These are phyloP conservation scores for Halophytophthora polymorphica DNA, from an alignment of 352 stramenopile species.

Conservation along the genomic window DNA sequence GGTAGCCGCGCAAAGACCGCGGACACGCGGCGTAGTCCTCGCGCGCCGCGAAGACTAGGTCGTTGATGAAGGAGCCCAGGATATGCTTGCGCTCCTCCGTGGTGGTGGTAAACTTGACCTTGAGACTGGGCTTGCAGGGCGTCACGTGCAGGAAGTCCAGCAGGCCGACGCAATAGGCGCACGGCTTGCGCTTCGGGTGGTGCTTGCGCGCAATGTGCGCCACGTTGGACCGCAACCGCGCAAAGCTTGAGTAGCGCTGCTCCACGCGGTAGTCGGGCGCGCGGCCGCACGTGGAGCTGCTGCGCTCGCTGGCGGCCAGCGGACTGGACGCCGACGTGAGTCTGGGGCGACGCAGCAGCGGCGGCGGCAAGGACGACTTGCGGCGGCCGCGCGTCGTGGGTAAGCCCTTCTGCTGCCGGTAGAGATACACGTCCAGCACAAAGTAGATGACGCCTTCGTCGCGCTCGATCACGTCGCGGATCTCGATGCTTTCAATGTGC, in stretches of 20 bases:
- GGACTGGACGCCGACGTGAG: conserved; percentile 1
- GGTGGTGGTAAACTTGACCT: conserved; percentile 47
- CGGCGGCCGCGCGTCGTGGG: conserved; percentile 27
- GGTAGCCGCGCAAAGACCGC: conserved; percentile 34
- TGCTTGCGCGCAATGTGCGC: conserved; percentile 43
- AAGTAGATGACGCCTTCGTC: conserved; percentile 57
- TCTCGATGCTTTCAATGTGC: conserved; percentile 56
- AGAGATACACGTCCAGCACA: conserved; percentile 57
- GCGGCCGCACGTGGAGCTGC: conserved; percentile 11
- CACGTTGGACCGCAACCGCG: conserved; percentile 43
- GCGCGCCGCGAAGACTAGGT: conserved; percentile 26
- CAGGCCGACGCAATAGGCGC: conserved; percentile 44
- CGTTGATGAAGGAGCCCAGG: conserved; percentile 41
- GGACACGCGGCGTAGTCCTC: conserved; percentile 29
- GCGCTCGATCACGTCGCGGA: conserved; percentile 42
- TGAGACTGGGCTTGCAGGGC: conserved; percentile 39
- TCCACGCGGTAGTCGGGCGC: conserved; percentile 56
- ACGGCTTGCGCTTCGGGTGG: conserved; percentile 40
- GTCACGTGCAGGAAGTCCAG: conserved; percentile 40
- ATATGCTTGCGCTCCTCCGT: conserved; percentile 43
- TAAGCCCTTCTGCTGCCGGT: conserved; percentile 49
- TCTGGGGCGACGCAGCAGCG: too few species aligned
- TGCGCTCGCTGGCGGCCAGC: conserved; percentile 9
- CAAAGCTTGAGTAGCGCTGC: conserved; percentile 67
- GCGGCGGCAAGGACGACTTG: conserved; percentile 14